Evolutionary conservation across 352 stramenopile species (phyloP), one percentile per base, ranked within the genome.

Genomic region (Phytophthora sp.): DNA sequence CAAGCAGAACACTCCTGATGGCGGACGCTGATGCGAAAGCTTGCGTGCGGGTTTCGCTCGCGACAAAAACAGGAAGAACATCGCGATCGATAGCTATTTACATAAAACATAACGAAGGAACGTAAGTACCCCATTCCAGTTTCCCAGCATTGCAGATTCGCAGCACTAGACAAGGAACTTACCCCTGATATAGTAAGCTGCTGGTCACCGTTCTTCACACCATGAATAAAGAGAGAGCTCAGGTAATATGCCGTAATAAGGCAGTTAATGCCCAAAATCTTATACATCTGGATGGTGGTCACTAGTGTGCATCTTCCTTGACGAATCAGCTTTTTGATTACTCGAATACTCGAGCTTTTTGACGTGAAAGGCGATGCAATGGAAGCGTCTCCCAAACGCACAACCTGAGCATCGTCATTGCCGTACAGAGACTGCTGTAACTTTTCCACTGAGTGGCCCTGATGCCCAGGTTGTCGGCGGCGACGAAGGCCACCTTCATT

Each of bases 301-400:
- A 99, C 97, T 7, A 99, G 76, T 21, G 98, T 99, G 57, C 98
- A 99, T 44, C 98, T 85, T 11, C 98, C 98, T 63, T 99, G 97
- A 37, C 97, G 93, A 38, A 99, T 89, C 30, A 99, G 94, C 52
- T 98, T 92, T 26, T 99, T 95, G 42, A 88, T 92, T 13, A 85
- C 82, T 68, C 87, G 87, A 53, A 97, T 95, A 34, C 84, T 95
- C 64, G 97, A 87, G 73, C 98, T 82, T 82, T 94, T 81, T 27
- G 95, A 98, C 5, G 98, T 99, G 74, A 99, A 99, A 0, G 98
- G 98, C 50, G 97, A 99, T n/a, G 98, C 98, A 39, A 99, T 98
- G 24, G 96, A 99, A 12, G 98, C 98, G 77, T 99, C 97, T 10
- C 98, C 98, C 30, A 99, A 84, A 79, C 98, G 98, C 2, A 99